Conservation (phyloP, 225 moss, liverwort and hornwort species). For the Sphagnum tenellum region DNA sequence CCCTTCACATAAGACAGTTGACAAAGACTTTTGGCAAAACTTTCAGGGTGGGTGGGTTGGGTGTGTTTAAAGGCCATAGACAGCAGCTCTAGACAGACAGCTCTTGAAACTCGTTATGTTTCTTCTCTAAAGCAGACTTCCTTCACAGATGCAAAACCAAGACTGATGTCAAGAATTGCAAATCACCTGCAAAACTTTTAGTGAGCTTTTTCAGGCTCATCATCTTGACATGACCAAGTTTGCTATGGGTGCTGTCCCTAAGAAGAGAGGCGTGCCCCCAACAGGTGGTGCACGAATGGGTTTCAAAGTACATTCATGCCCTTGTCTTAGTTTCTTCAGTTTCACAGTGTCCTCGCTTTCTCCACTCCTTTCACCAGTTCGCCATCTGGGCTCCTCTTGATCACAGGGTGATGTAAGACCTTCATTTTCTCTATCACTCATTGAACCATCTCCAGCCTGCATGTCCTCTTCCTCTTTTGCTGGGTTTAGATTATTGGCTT, state of each 20-base stretch:
- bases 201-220: not conserved
- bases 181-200: not conserved
- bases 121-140: not conserved
- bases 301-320: conserved; percentile 20
- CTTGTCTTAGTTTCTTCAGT: conserved; percentile 22
- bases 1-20: not conserved
- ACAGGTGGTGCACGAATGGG: conserved; percentile 24
- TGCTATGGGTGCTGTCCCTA: conserved; percentile 21
- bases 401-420: not conserved
- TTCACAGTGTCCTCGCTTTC: conserved; percentile 13
- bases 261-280: conserved; percentile 21
- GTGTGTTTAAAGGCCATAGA: not conserved
- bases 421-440: conserved; percentile 10
- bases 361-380: conserved; percentile 7
- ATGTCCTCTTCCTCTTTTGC: conserved; percentile 6
- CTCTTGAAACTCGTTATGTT: too few species aligned
- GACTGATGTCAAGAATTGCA: not conserved
- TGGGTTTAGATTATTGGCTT: conserved; percentile 4
- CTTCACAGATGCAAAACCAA: not conserved
- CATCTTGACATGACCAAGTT: conserved; percentile 38
- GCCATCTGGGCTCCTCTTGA: conserved; percentile 14
- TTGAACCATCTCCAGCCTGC: conserved; percentile 4
- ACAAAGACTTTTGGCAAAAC: conserved; percentile 4
- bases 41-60: not conserved
- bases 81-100: not conserved